These are phyloP conservation scores for Laetiporus sulphureus DNA, from an alignment of 1,284 basidiomycete genomes.

Conservation along the genomic window DNA sequence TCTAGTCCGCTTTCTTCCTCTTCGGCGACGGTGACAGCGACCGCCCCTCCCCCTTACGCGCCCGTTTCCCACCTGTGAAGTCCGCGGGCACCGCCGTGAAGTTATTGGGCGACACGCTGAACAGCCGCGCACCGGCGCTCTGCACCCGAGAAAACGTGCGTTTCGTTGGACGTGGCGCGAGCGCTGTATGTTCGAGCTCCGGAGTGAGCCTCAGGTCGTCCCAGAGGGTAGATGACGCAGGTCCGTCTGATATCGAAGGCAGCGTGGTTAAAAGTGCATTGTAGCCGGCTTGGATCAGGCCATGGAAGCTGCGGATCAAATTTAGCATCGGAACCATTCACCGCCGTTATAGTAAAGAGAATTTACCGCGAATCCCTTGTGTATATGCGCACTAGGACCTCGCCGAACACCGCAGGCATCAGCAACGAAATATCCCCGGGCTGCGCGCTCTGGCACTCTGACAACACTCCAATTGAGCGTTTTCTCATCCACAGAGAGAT, in stretches of 20 bases:
- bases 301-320: conserved; percentile 32
- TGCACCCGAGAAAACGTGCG: conserved; percentile 7
- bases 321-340: not conserved
- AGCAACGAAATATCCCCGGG: conserved; percentile 58
- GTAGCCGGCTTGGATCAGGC: conserved; percentile 63
- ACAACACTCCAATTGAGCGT: too few species aligned
- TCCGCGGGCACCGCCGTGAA: conserved; percentile 2
- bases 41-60: not conserved
- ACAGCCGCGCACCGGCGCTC: conserved; percentile 4
- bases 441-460: too few species aligned
- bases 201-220: too few species aligned
- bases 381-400: conserved; percentile 58
- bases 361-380: conserved; percentile 49
- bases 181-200: too few species aligned
- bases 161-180: not conserved
- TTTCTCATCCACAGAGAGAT: too few species aligned
- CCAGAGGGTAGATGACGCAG: too few species aligned
- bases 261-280: conserved; percentile 40
- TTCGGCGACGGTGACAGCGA: not conserved
- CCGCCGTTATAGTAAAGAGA: not conserved
- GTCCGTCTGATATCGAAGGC: not conserved
- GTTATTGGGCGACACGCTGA: conserved; percentile 6
- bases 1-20: not conserved
- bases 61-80: conserved; percentile 1
- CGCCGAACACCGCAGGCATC: conserved; percentile 55